Base-by-base conservation (phyloP, 75 land plant genomes). In the Isoetes taiwanensis region DNA sequence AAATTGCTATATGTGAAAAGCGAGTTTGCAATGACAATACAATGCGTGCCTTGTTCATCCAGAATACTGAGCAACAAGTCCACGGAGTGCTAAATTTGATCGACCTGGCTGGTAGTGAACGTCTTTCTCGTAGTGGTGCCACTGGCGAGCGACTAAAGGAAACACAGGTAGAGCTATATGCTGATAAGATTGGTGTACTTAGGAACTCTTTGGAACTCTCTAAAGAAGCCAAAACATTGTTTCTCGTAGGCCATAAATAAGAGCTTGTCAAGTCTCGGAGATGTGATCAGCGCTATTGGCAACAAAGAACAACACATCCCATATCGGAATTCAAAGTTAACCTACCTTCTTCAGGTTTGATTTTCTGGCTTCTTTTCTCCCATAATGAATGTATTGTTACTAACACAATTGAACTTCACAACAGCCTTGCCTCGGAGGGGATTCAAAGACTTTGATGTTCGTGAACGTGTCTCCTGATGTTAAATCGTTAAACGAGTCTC, bases 241-340 rank as follows among this genome's bases (percentile, higher is more conserved):
- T 50, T 14, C 24, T 19, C 19, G 2, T 67, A 68, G 67, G 71
- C 71, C 28, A 68, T 68, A 52, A 68, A 68, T 37, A 68, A 68
- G 39, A 68, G 71, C 58, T 64, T 68, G 59, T 30, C 71, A 17
- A 52, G 71, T 58, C 40, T 68, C 26, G 71, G 71, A 10, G 68
- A 68, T 64, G 71, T 68, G 10, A 68, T 68, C 37, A 30, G 52
- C 32, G 71, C 71, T 29, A 68, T 68, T 28, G 71, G 68, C 24
- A 68, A 68, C 59, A 68, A 68, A 40, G 71, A 68, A 54, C 71
- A 68, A 9, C 71, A 68, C 33, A 48, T 68, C 24, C 71, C 71
- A 16, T 68, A 68, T 50, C 52, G 71, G 29, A 68, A 68, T 53
- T 68, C 71, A 19, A 68, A 68, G 58, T 32, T 68, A 17, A 68